Percentiles rank a stretch among this genome's conserved stretches.
Evolutionary conservation across 495 filamentous ascomycete genomes (phyloP).

Genomic region (Aspergillus wentii): DNA sequence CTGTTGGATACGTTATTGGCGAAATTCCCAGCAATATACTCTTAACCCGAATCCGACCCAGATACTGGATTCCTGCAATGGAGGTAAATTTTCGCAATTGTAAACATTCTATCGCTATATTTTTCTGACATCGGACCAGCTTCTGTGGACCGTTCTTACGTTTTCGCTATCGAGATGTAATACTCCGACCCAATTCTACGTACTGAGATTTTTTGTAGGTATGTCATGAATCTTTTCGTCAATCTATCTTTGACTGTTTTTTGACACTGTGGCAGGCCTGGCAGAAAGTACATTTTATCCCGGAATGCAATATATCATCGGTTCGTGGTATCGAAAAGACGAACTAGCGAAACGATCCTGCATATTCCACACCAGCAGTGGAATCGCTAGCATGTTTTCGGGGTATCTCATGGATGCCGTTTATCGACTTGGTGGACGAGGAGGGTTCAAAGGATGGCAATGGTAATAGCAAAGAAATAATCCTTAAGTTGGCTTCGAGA

Average conservation of each 20-base stretch:
- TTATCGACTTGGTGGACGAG: slow-evolving; percentile 41
- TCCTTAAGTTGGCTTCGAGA: neutral
- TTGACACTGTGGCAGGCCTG: slow-evolving; percentile 20
- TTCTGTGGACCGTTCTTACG: slow-evolving; percentile 51
- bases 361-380: slow-evolving; percentile 55
- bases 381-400: slow-evolving; percentile 52
- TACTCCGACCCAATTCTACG: slow-evolving; percentile 47
- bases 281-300: slow-evolving; percentile 43
- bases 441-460: slow-evolving; percentile 47
- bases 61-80: slow-evolving; percentile 54
- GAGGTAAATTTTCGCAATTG: slow-evolving; percentile 15
- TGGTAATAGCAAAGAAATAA: slow-evolving; percentile 15
- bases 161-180: slow-evolving; percentile 43
- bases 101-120: too few species aligned
- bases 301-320: slow-evolving; percentile 43
- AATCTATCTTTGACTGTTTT: neutral
- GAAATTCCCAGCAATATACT: slow-evolving; percentile 59
- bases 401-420: slow-evolving; percentile 55
- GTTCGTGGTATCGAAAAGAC: slow-evolving; percentile 49
- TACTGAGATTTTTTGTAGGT: slow-evolving; percentile 55
- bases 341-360: slow-evolving; percentile 55
- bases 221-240: slow-evolving; percentile 14
- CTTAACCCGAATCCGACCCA: slow-evolving; percentile 48
- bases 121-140: slow-evolving; percentile 22
- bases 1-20: slow-evolving; percentile 59